Conservation (phyloP, 129 eudicot species). For the Calendula officinalis region DNA sequence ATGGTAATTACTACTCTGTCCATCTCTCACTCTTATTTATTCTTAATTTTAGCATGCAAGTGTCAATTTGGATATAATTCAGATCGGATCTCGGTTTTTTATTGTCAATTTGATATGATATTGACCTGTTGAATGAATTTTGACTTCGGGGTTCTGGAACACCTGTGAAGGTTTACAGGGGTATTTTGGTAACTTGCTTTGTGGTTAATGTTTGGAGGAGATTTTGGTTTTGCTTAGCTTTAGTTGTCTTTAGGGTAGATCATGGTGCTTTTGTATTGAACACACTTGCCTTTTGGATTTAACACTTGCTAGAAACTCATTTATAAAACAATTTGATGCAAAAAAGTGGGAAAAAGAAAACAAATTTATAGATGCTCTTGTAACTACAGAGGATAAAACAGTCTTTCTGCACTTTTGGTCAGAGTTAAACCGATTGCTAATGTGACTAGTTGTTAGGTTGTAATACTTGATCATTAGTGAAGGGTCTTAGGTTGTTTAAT, state of each 20-base stretch:
- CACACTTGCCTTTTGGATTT: neutral
- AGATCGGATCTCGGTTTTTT: conserved; percentile 19
- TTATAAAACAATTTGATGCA: neutral
- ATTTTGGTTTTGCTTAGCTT: conserved; percentile 1
- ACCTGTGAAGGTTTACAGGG: conserved; percentile 11
- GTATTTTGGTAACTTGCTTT: conserved; percentile 15
- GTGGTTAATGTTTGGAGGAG: neutral
- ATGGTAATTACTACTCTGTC: conserved; percentile 20
- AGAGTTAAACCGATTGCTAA: neutral
- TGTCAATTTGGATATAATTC: neutral
- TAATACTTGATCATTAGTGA: neutral
- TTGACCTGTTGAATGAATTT: neutral
- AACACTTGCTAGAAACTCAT: neutral
- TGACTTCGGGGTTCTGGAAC: neutral
- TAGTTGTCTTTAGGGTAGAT: conserved; percentile 8
- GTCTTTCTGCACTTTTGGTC: neutral
- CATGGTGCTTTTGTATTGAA: neutral
- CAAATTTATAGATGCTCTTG: no score
- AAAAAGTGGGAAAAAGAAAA: no score
- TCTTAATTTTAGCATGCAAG: conserved; percentile 9
- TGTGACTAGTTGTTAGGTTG: neutral
- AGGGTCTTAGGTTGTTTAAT: neutral
- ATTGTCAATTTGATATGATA: neutral
- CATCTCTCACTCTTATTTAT: neutral
- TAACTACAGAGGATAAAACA: neutral